Conservation (phyloP, 768 basidiomycete species). For the Suillus brevipes region DNA sequence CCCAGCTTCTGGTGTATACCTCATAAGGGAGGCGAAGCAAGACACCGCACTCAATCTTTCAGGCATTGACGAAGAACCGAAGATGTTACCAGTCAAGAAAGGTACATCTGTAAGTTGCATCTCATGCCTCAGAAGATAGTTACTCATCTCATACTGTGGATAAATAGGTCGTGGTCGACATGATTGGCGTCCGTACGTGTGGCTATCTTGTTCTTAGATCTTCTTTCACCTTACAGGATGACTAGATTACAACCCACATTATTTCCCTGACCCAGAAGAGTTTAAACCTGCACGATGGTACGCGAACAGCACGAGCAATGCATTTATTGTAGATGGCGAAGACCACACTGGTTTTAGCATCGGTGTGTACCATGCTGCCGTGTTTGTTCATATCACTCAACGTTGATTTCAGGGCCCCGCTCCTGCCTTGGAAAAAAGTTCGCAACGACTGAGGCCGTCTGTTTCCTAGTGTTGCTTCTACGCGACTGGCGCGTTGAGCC, state of each 20-base stretch:
- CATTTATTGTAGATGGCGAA: slow-evolving; percentile 14
- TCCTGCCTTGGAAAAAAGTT: slow-evolving; percentile 57
- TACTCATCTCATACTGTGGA: background rate
- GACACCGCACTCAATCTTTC: slow-evolving; percentile 27
- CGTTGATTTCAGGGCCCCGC: slow-evolving; percentile 41
- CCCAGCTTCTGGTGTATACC: slow-evolving; percentile 30
- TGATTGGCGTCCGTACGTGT: slow-evolving; percentile 30
- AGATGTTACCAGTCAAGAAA: slow-evolving; percentile 23
- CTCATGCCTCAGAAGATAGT: background rate
- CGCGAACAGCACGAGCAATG: slow-evolving; percentile 9
- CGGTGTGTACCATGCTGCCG: slow-evolving; percentile 14
- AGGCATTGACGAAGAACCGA: slow-evolving; percentile 15
- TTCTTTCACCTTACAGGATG: slow-evolving; percentile 17
- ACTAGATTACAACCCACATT: slow-evolving; percentile 38
- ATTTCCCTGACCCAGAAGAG: slow-evolving; percentile 38
- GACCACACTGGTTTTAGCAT: slow-evolving; percentile 26
- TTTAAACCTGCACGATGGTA: slow-evolving; percentile 43
- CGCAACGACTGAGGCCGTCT: slow-evolving; percentile 51
- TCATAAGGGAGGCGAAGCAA: slow-evolving; percentile 30
- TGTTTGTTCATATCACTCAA: background rate
- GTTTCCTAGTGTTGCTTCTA: slow-evolving; percentile 51
- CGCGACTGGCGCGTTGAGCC: slow-evolving; percentile 56
- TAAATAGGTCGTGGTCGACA: slow-evolving; percentile 28
- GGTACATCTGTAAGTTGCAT: slow-evolving; percentile 19
- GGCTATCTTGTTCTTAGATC: background rate